phyloP scores from a whole-genome alignment of 352 stramenopile genomes.

The Globisporangium mamillatum region DNA sequence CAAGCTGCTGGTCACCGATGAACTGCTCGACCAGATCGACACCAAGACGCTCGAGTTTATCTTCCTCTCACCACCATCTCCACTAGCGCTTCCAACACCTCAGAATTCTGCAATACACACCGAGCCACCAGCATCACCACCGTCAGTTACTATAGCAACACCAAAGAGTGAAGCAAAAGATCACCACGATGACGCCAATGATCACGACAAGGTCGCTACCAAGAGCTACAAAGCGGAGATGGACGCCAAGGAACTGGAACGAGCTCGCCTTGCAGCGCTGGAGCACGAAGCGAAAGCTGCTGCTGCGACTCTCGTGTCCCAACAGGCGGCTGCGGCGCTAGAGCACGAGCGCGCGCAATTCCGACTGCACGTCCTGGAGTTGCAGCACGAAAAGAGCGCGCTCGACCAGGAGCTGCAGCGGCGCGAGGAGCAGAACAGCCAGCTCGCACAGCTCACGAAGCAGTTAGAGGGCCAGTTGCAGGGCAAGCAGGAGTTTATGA shows the following conservation, averaged over 20 bases:
- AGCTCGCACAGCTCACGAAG: constrained; percentile 25
- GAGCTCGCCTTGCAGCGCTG: not conserved
- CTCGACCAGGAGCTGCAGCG: constrained; percentile 24
- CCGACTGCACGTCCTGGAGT: constrained; percentile 26
- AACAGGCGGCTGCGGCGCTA: constrained; percentile 20
- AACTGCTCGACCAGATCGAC: constrained; percentile 39
- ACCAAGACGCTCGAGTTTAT: constrained; percentile 38
- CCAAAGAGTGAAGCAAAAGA: constrained; percentile 3
- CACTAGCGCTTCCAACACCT: not conserved
- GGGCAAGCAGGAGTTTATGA: constrained; percentile 27
- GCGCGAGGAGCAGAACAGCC: constrained; percentile 30
- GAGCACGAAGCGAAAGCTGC: constrained; percentile 12
- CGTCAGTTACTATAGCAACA: not conserved
- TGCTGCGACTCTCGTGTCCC: constrained; percentile 23
- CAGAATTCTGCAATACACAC: not conserved
- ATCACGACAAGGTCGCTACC: not conserved
- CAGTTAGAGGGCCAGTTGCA: constrained; percentile 34
- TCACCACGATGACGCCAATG: not conserved
- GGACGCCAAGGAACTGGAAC: constrained; percentile 4
- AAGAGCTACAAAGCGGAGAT: not conserved
- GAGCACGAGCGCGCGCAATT: constrained; percentile 28
- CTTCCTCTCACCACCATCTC: constrained; percentile 27
- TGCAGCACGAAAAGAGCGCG: constrained; percentile 26
- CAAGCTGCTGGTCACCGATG: constrained; percentile 56
- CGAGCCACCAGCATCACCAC: not conserved